phyloP scores from a whole-genome alignment of 345 rosid species.

The Populus tremula region DNA sequence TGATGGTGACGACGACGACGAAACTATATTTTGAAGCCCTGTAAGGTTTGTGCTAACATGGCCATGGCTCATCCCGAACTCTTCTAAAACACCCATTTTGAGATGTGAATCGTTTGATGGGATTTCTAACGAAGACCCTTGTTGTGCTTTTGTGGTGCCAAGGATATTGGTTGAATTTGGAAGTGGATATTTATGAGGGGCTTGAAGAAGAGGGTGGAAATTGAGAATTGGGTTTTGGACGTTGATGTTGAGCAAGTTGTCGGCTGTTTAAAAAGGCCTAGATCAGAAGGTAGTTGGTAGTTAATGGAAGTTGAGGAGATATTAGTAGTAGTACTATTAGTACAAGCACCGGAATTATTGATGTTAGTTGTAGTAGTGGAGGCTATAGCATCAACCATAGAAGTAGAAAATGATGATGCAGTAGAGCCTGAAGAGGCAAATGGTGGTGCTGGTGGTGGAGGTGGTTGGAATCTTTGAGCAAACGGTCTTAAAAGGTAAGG shows the following conservation, averaged over 20 bases:
- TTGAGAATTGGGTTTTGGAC: conserved; percentile 55
- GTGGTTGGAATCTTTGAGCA: conserved; percentile 39
- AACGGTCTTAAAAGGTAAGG: conserved; percentile 57
- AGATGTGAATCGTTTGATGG: conserved; percentile 26
- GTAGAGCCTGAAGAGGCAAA: conserved; percentile 34
- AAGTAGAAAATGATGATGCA: conserved; percentile 18
- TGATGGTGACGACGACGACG: conserved; percentile 10
- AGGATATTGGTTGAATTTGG: conserved; percentile 27
- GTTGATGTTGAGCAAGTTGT: conserved; percentile 39
- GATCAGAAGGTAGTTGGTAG: conserved; percentile 31
- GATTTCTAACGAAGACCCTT: conserved; percentile 5
- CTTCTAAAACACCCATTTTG: conserved; percentile 49
- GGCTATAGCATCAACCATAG: conserved; percentile 38
- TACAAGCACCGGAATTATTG: conserved; percentile 5
- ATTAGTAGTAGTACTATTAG: neutral
- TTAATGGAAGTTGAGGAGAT: conserved; percentile 27
- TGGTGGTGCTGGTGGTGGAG: conserved; percentile 17
- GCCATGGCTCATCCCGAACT: conserved; percentile 41
- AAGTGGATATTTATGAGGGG: conserved; percentile 41
- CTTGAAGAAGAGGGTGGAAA: conserved; percentile 62
- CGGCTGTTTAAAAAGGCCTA: conserved; percentile 29
- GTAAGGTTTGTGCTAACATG: conserved; percentile 30
- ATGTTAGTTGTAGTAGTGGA: conserved; percentile 18
- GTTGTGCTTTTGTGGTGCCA: conserved; percentile 19
- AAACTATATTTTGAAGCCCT: conserved; percentile 27